Percentiles rank a stretch among this genome's conserved stretches.
Evolutionary conservation across 495 filamentous ascomycete species (phyloP).

Genomic region (Lepraria neglecta): DNA sequence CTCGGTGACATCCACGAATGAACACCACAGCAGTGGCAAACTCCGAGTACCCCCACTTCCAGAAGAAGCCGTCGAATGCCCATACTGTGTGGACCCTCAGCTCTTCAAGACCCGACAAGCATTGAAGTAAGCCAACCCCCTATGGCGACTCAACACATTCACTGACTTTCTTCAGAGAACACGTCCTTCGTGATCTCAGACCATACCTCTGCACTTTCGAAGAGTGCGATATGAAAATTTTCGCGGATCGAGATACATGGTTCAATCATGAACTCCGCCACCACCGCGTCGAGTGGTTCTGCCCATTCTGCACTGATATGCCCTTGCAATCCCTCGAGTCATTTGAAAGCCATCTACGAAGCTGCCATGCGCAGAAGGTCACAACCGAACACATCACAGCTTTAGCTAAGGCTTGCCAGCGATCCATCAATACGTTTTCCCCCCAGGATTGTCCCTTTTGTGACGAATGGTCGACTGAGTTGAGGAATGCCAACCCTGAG

Average conservation of each 20-base stretch:
- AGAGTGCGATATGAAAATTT: constrained; percentile 28
- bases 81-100: constrained; percentile 32
- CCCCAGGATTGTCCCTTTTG: constrained; percentile 25
- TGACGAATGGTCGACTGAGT: constrained; percentile 24
- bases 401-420: neutral
- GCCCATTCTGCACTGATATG: constrained; percentile 25
- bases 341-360: neutral
- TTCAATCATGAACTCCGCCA: constrained; percentile 33
- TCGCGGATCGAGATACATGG: constrained; percentile 31
- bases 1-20: constrained; percentile 1
- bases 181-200: constrained; percentile 33
- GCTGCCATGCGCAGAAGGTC: neutral
- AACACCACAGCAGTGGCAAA: constrained; percentile 1
- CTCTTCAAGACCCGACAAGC: constrained; percentile 22
- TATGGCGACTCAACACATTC: neutral
- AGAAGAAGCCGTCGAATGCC: constrained; percentile 28
- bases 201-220: constrained; percentile 35
- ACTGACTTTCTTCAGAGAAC: constrained; percentile 14
- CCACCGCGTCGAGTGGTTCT: constrained; percentile 29
- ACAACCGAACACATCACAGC: neutral
- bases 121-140: constrained; percentile 24
- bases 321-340: constrained; percentile 4
- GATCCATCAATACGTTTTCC: constrained; percentile 3
- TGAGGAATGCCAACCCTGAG: constrained; percentile 6
- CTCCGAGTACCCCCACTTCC: constrained; percentile 17